Evolutionary conservation across 352 stramenopile genomes (phyloP).

Genomic region (Pythium coloratum): DNA sequence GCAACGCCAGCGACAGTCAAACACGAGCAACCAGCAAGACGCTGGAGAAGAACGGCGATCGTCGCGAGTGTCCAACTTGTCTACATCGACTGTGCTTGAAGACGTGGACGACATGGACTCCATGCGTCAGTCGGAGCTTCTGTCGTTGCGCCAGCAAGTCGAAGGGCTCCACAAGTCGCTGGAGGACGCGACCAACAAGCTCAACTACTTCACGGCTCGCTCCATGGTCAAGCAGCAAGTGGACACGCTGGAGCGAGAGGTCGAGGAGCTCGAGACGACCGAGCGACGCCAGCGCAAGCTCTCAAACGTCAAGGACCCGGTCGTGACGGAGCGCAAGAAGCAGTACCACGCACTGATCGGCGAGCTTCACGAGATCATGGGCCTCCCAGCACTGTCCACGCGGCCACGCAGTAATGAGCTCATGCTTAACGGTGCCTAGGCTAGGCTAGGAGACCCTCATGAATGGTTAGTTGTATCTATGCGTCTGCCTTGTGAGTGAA

Average conservation of each 20-base stretch:
- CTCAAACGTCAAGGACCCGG: conserved; percentile 30
- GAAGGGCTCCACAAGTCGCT: conserved; percentile 50
- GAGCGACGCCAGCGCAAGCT: conserved; percentile 12
- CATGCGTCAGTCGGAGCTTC: conserved; percentile 41
- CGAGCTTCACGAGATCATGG: conserved; percentile 80
- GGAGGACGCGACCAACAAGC: conserved; percentile 50
- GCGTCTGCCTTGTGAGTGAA: background rate
- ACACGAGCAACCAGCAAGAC: conserved; percentile 35
- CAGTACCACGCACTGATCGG: conserved; percentile 54
- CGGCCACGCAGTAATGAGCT: conserved; percentile 4
- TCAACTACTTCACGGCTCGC: conserved; percentile 39
- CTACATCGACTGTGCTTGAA: conserved; percentile 30
- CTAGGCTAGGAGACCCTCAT: background rate
- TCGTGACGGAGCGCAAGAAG: conserved; percentile 33
- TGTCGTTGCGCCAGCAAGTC: conserved; percentile 47
- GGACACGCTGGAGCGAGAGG: conserved; percentile 18
- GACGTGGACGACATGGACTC: conserved; percentile 24
- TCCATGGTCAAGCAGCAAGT: conserved; percentile 26
- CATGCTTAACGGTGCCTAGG: background rate
- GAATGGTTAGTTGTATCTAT: background rate
- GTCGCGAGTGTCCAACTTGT: conserved; percentile 41
- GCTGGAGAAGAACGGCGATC: conserved; percentile 38
- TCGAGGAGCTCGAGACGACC: conserved; percentile 9
- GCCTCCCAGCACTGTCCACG: conserved; percentile 35
- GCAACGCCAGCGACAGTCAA: conserved; percentile 25